Base-by-base conservation (phyloP, 192 early-diverging fungal genomes). In the Mortierella claussenii region DNA sequence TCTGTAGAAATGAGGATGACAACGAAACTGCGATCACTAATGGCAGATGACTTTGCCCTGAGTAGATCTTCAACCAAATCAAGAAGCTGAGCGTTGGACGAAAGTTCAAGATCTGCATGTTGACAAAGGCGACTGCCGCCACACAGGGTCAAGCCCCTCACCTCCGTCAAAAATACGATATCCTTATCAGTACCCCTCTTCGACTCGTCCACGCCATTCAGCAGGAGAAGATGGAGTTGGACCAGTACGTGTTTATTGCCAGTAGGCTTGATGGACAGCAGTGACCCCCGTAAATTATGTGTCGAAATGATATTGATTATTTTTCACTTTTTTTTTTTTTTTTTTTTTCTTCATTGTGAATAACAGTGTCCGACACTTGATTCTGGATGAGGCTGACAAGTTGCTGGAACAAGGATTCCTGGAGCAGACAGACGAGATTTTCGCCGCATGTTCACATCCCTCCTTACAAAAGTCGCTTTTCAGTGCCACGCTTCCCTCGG, bases 401-500 rank as follows among this genome's bases (percentile, higher is more conserved):
- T 67, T 95, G 65, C 79, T 94, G 71, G 93, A 94, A 11, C 83
- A 89, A 43, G 93, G 93, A 49, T 96, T 95, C 65, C 76, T 96
- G 80, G 91, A 94, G 33, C 94, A 96, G 68, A 90, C 93, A 6
- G 94, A 96, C 64, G 92, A 94, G 75, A 94, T 96, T 32, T 81
- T 96, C 49, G 91, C 94, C 0, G 91, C 93, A 3, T 98, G 95
- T 83, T 90, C 93, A 12, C 83, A 88, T 33, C 42, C 85, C 1
- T 81, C 80, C 47, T 74, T 98, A 27, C 91, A 93, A 76, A 95
- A 91, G 58, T 88, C 89, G 0, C 79, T 98, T 46, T 99, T 95
- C 86, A 95, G 93, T 82, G 98, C 98, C 7, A 99, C 97, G 0
- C 89, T 99, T 56, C 92, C 96, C 20, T 91, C 92, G 8, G 89